Base-by-base conservation (phyloP, 768 basidiomycete species). In the Melanogaster broomeanus region DNA sequence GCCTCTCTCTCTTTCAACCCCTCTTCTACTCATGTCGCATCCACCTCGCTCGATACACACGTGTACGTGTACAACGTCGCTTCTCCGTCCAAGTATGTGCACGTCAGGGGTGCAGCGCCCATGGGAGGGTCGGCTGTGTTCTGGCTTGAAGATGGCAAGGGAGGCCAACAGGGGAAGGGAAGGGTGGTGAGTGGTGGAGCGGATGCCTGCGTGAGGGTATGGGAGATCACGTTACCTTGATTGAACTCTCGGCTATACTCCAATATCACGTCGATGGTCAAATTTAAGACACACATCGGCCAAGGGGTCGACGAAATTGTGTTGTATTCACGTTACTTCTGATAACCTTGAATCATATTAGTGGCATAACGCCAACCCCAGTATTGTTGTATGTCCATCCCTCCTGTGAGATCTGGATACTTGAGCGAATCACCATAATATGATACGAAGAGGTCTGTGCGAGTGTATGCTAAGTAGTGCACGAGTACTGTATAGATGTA, bases 11-110 rank as follows among this genome's bases (percentile, higher is more conserved):
- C 65, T 2, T 69, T 69, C 49, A 48, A 45, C 4, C 45, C 51
- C 9, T 84, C 88, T 7, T 59, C 81, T 6, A 77, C 77, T 54
- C 84, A 94, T 62, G 81, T 89, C 55, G 94, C 85, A 11, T 93
- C 93, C 4, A 93, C 88, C 11, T 91, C 93, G 18, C 77, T 96
- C n/a, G 96, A 98, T 66, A 95, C 94, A 27, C 83, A 93, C 58
- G 83, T 96, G 5, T 97, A 93, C 62, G 72, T 98, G 22, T 98
- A 90, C 84, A 85, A 86, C 56, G 83, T 92, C 27, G 73, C 72
- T 39, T 80, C 83, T 62, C 84, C 87, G 9, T 59, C 57, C 21
- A 84, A 79, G 68, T 90, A 88, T 58, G 82, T 93, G 31, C 78
- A 85, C 24, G 85, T 98, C 66, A 87, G 85, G 76, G 93, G 93